phyloP scores from a whole-genome alignment of 192 early-diverging fungal genomes.

The Spinellus fusiger region DNA sequence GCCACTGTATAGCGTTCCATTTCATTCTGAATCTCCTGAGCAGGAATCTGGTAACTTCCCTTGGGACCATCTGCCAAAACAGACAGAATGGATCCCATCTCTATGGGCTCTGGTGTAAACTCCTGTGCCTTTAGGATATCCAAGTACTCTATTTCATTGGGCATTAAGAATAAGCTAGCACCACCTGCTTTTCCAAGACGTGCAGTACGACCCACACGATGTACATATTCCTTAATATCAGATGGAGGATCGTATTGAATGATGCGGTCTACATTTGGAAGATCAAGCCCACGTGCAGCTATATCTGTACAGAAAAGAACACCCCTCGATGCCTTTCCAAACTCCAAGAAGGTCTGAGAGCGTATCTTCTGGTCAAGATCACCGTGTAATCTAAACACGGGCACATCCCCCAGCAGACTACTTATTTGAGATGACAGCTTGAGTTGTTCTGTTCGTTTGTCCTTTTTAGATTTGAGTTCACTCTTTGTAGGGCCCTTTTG shows the following conservation, averaged over 20 bases:
- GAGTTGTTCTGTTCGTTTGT: background rate
- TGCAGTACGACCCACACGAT: constrained; percentile 95
- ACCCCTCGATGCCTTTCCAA: constrained; percentile 56
- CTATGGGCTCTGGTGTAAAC: constrained; percentile 40
- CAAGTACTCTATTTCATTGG: constrained; percentile 80
- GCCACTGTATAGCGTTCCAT: constrained; percentile 72
- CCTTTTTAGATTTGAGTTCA: background rate
- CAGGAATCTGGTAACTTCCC: constrained; percentile 41
- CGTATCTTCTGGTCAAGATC: constrained; percentile 78
- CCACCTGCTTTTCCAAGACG: constrained; percentile 85
- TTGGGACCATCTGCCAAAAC: constrained; percentile 49
- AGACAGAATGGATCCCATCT: constrained; percentile 57
- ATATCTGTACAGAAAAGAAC: constrained; percentile 96
- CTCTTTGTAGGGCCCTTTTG: background rate
- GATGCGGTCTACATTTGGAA: constrained; percentile 87
- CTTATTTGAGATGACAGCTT: constrained; percentile 26
- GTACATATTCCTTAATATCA: constrained; percentile 93
- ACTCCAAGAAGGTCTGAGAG: constrained; percentile 66
- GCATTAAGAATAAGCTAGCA: constrained; percentile 82
- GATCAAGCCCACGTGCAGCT: constrained; percentile 94
- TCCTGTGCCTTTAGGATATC: constrained; percentile 60
- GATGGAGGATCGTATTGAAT: constrained; percentile 96
- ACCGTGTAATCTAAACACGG: constrained; percentile 84
- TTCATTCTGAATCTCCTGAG: constrained; percentile 45
- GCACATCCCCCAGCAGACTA: constrained; percentile 61